phyloP scores from a whole-genome alignment of 1,284 basidiomycete genomes.

The Irpex rosettiformis region DNA sequence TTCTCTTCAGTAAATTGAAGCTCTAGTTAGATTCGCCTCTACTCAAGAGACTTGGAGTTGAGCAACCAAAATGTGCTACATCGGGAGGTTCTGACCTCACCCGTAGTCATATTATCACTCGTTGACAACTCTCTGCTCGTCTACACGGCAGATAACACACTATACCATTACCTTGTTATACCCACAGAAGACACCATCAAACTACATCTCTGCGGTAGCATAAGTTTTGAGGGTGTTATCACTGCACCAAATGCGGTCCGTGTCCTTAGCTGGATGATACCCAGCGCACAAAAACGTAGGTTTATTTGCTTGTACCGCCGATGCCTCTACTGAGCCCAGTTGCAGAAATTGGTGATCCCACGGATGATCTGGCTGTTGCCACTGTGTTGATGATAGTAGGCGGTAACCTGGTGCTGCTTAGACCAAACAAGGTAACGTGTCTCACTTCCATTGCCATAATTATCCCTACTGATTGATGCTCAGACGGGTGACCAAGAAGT shows the following conservation, averaged over 20 bases:
- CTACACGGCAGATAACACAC: conserved; percentile 94
- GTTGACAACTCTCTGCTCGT: conserved; percentile 97
- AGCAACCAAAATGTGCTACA: conserved; percentile 83
- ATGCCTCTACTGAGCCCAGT: conserved; percentile 14
- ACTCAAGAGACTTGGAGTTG: conserved; percentile 94
- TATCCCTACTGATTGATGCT: not conserved
- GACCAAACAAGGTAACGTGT: conserved; percentile 67
- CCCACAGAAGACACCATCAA: conserved; percentile 83
- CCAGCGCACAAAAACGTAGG: conserved; percentile 87
- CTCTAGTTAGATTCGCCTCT: conserved; percentile 79
- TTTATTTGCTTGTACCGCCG: conserved; percentile 9
- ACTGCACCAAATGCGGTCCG: conserved; percentile 82
- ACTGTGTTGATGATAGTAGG: conserved; percentile 97
- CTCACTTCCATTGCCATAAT: not conserved
- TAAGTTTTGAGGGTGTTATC: conserved; percentile 92
- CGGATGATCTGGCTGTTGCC: conserved; percentile 89
- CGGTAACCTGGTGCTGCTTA: conserved; percentile 85
- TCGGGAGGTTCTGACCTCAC: conserved; percentile 74
- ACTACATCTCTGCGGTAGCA: conserved; percentile 90
- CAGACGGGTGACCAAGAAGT: conserved; percentile 86
- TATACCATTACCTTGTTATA: conserved; percentile 91
- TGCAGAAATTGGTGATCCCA: conserved; percentile 88
- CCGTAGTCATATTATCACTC: conserved; percentile 83
- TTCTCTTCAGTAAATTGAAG: not conserved
- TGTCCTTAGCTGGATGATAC: conserved; percentile 97